Percentiles rank a stretch among this genome's conserved stretches.
Evolutionary conservation across 2,329 filamentous ascomycete genomes (phyloP).

Genomic region (Neopestalotiopsis sp.): DNA sequence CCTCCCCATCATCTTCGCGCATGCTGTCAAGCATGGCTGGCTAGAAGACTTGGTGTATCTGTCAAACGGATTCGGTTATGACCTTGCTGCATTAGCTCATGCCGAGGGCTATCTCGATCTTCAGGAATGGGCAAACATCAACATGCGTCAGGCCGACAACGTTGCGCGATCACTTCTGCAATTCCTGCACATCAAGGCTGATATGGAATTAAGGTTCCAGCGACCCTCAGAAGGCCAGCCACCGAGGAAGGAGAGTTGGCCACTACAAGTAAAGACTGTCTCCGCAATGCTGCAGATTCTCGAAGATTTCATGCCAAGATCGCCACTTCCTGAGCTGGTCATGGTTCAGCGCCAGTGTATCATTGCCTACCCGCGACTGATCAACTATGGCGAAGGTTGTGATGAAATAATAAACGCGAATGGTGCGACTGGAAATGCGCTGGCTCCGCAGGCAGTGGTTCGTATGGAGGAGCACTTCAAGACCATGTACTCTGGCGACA

Average conservation of each 20-base stretch:
- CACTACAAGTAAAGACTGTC: constrained; percentile 85
- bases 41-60: constrained; percentile 80
- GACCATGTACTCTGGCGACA: constrained; percentile 93
- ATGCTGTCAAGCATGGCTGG: constrained; percentile 84
- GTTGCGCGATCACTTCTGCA: constrained; percentile 76
- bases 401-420: constrained; percentile 92
- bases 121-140: constrained; percentile 78
- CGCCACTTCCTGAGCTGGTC: constrained; percentile 72
- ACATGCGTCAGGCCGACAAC: constrained; percentile 68
- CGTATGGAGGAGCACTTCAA: constrained; percentile 99
- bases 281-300: constrained; percentile 80
- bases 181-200: constrained; percentile 84
- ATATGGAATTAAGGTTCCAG: constrained; percentile 78
- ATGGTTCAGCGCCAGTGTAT: constrained; percentile 86
- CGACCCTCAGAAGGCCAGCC: constrained; percentile 69
- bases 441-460: constrained; percentile 79
- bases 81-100: constrained; percentile 85
- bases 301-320: constrained; percentile 69
- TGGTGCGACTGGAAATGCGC: constrained; percentile 78
- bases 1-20: constrained; percentile 75
- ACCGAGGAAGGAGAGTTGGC: constrained; percentile 67
- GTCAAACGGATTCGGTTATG: constrained; percentile 83
- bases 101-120: constrained; percentile 82
- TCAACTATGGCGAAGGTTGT: constrained; percentile 94
- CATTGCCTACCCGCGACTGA: constrained; percentile 88